Evolutionary conservation across 2,329 filamentous ascomycete species (phyloP).

Genomic region (Falciphora oryzae): DNA sequence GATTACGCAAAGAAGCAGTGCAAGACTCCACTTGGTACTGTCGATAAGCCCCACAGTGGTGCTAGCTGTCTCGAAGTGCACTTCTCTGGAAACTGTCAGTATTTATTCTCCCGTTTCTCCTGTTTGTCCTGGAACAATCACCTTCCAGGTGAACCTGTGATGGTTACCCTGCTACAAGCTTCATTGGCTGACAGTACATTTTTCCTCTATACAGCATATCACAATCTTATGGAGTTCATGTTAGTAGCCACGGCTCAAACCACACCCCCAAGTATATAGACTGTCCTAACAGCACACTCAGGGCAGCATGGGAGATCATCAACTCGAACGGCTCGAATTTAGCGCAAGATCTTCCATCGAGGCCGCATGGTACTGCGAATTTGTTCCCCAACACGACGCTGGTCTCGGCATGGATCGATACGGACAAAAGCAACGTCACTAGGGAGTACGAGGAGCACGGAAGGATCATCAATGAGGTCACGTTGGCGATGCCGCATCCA

Average conservation of each 20-base stretch:
- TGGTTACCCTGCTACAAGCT: conserved; percentile 7
- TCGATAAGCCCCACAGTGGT: conserved; percentile 35
- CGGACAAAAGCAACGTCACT: conserved; percentile 44
- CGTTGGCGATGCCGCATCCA: conserved; percentile 70
- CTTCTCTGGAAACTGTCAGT: conserved; percentile 56
- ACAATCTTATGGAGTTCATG: conserved; percentile 62
- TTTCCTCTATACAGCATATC: conserved; percentile 39
- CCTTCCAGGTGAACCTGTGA: not conserved
- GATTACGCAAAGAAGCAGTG: conserved; percentile 51
- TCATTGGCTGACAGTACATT: not conserved
- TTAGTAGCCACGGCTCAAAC: conserved; percentile 10
- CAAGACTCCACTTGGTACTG: conserved; percentile 49
- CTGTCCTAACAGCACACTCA: conserved; percentile 14
- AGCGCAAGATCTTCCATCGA: conserved; percentile 32
- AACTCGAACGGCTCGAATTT: conserved; percentile 36
- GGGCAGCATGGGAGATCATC: conserved; percentile 47
- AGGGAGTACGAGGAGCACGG: conserved; percentile 40
- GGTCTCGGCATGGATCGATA: conserved; percentile 62
- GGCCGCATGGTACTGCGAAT: conserved; percentile 57
- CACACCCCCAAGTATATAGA: not conserved
- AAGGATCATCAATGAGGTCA: conserved; percentile 68
- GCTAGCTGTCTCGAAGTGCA: conserved; percentile 62
- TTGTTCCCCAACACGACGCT: conserved; percentile 70
- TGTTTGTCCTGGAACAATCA: not conserved
- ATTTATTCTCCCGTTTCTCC: not conserved